Base-by-base conservation (phyloP, 352 stramenopile species). In the Phytophthora ramorum region DNA sequence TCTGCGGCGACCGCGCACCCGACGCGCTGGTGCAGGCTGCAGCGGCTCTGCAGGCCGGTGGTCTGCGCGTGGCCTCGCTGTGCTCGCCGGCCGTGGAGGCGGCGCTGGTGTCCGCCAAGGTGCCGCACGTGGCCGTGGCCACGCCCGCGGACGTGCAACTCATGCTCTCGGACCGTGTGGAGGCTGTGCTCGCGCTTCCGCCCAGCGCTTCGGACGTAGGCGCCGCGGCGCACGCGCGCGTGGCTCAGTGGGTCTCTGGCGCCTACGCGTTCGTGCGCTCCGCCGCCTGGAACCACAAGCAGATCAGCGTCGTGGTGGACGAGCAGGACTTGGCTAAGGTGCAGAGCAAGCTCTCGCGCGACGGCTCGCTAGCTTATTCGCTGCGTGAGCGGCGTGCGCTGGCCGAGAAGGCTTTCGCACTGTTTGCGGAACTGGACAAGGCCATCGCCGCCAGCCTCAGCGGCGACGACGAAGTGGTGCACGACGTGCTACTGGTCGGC, bases 401-500 rank as follows among this genome's bases (percentile, higher is more conserved):
- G 22, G 83, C 90, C 3, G 75, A 93, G 49, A 95, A 95, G 69
- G 89, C 83, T 9, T 96, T 97, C 41, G 74, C 71, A 17, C 73
- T 78, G 63, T 96, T 95, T 68, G 80, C 89, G 1, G 63, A 80
- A 44, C 70, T 95, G 20, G 90, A 97, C 70, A 57, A 80, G 41
- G 67, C 76, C 35, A 92, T 94, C 41, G 85, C 85, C 3, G 47
- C 58, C 28, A 71, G 72, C 45, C 73, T 96, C 16, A 71, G 72
- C 34, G 56, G 66, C 34, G 79, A 93, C 14, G 85, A 80, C 26
- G 81, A 86, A 22, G 44, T 83, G 2, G 76, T 95, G 51, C 88
- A 93, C 60, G 84, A 93, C 61, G 88, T 99, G 47, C 76, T 99
- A 30, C 87, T 99, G 19, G 80, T 99, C 8, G 96, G 96, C 58